Conservation (phyloP, 2,329 filamentous ascomycete genomes). For the Pseudogymnoascus sp. region DNA sequence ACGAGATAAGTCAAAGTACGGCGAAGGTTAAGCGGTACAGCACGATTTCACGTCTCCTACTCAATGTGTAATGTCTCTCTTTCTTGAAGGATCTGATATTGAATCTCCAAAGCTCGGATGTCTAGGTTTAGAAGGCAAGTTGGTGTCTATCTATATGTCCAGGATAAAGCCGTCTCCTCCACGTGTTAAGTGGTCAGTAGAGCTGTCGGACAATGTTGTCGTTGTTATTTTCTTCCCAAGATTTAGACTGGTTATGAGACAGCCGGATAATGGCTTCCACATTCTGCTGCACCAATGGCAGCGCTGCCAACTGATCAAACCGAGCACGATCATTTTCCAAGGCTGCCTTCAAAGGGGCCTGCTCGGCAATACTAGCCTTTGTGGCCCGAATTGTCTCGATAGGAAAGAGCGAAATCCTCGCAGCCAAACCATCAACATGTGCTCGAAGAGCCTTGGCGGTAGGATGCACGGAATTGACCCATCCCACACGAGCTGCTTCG, state of each 20-base stretch:
- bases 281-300: not conserved
- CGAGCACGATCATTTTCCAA: not conserved
- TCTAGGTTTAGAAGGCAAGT: not conserved
- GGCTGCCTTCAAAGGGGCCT: not conserved
- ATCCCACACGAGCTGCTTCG: conserved; percentile 15
- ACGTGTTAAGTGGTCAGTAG: not conserved
- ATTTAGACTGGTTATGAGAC: not conserved
- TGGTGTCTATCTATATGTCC: not conserved
- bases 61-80: not conserved
- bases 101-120: not conserved
- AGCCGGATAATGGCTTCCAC: not conserved
- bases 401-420: not conserved
- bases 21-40: not conserved
- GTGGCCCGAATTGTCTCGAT: not conserved
- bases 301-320: not conserved
- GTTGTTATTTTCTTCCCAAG: not conserved
- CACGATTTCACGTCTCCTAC: not conserved
- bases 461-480: conserved; percentile 12
- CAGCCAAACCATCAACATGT: not conserved
- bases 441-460: not conserved
- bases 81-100: not conserved
- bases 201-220: not conserved
- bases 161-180: not conserved
- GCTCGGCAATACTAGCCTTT: not conserved
- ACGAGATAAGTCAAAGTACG: not conserved